Conservation (phyloP, 2,329 filamentous ascomycete genomes). For the Neoscytalidium dimidiatum region DNA sequence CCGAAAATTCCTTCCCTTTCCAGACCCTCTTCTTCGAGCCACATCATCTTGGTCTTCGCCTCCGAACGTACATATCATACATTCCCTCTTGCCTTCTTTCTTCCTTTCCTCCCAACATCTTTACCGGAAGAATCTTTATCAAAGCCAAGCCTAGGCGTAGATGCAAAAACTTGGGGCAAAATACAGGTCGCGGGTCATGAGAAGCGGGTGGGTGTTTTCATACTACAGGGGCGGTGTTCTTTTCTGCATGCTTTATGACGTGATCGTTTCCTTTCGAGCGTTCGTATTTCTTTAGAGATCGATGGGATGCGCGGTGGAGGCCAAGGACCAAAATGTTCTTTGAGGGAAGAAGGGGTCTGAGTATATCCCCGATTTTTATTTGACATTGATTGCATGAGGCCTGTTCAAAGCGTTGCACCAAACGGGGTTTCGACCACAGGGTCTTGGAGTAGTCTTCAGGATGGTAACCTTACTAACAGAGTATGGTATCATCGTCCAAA, state of each 20-base stretch:
- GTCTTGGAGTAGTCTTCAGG: too few species aligned
- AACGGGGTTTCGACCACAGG: too few species aligned
- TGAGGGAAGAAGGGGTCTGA: too few species aligned
- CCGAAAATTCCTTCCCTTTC: not conserved
- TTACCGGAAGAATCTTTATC: not conserved
- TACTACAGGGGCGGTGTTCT: not conserved
- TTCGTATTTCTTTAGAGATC: too few species aligned
- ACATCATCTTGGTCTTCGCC: not conserved
- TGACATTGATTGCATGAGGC: too few species aligned
- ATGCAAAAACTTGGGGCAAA: not conserved
- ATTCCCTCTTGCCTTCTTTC: not conserved
- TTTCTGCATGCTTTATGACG: not conserved
- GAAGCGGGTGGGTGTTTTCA: not conserved
- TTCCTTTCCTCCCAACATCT: not conserved
- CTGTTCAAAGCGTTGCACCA: too few species aligned
- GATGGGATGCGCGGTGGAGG: too few species aligned
- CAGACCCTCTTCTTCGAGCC: not conserved
- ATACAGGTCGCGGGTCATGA: not conserved
- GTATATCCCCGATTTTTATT: too few species aligned
- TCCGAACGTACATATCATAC: slow-evolving; percentile 3
- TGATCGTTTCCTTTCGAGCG: not conserved
- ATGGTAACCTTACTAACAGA: too few species aligned
- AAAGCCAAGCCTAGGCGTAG: not conserved
- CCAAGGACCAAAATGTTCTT: too few species aligned
- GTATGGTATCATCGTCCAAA: too few species aligned